Evolutionary conservation across 2,329 filamentous ascomycete species (phyloP), one percentile per base, ranked within the genome.

Genomic region (Exutisphaerella laricina): DNA sequence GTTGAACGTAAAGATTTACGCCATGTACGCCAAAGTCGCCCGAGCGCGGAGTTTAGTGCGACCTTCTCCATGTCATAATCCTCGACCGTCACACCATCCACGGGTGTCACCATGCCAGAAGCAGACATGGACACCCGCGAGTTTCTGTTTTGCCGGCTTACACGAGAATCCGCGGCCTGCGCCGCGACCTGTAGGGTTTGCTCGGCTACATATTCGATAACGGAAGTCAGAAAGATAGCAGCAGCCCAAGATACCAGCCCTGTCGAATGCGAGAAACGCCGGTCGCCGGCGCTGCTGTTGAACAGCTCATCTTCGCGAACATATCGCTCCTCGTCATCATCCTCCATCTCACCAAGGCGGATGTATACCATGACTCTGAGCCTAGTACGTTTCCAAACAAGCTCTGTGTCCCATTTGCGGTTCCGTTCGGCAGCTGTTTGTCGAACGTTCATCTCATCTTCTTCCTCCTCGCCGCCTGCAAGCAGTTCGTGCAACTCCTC

Each of bases 361-460:
- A 89, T 97, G 64, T 97, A 97, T 16, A 98, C 90, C 92, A 98
- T 98, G 64, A 92, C 95, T 48, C 92, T 80, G 57, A 98, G 70
- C 41, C 92, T 80, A 0, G 89, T 92, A 54, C 92, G 79, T 70
- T 94, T 96, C 89, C 92, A 98, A 13, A 89, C 83, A 43, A 89
- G 74, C 61, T 96, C 86, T n/a, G 94, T 70, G 62, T 97, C 88
- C 79, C 90, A 97, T 54, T 84, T 79, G 2, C 73, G 73, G 8
- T 69, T 51, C 6, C 51, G 50, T 28, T 60, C 57, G 30, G 53
- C 52, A 7, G 46, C 38, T 10, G 55, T 50, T 31, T 55, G 51
- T 16, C 42, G 46, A 12, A 49, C 54, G 21, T 59, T 57, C 25
- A 62, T 54, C 10, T 56, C 64, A 3, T 72, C 66, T 32, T 77